Evolutionary conservation across 331 rosid genomes (phyloP).

Genomic region (Erythrophleum ivorense): DNA sequence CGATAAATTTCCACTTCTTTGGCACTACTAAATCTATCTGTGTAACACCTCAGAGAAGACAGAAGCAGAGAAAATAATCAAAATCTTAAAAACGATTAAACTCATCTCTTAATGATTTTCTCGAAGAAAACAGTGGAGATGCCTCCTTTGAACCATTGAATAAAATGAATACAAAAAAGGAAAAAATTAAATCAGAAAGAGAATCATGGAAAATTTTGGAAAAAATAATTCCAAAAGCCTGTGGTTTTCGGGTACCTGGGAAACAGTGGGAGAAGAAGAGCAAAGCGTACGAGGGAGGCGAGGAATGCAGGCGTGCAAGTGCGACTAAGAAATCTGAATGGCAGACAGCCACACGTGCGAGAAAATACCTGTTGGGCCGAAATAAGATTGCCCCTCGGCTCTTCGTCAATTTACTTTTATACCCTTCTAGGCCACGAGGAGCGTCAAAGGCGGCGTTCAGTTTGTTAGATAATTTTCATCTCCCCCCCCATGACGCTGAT

Average conservation of each 20-base stretch:
- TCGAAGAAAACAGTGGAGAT: neutral
- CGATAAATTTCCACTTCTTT: neutral
- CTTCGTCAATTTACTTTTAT: neutral
- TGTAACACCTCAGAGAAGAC: neutral
- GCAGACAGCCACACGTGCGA: slow-evolving; percentile 42
- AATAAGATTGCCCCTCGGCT: neutral
- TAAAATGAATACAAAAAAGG: neutral
- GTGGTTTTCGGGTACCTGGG: slow-evolving; percentile 47
- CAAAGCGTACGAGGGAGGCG: slow-evolving; percentile 35
- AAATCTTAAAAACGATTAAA: neutral
- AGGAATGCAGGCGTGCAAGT: slow-evolving; percentile 29
- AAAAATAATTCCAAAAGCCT: neutral
- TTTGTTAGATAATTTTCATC: no score
- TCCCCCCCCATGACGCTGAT: no score
- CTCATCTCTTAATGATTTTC: slow-evolving; percentile 8
- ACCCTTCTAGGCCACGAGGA: neutral
- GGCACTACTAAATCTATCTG: slow-evolving; percentile 10
- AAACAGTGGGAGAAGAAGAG: slow-evolving; percentile 17
- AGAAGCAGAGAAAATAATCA: slow-evolving; percentile 19
- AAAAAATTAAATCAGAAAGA: neutral
- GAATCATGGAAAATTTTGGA: neutral
- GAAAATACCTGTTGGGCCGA: neutral
- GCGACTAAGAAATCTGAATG: slow-evolving; percentile 30
- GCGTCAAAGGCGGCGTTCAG: no score
- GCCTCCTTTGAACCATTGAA: slow-evolving; percentile 15